Evolutionary conservation across 2,329 filamentous ascomycete species (phyloP).

Genomic region (Xylariomycetidae sp.): DNA sequence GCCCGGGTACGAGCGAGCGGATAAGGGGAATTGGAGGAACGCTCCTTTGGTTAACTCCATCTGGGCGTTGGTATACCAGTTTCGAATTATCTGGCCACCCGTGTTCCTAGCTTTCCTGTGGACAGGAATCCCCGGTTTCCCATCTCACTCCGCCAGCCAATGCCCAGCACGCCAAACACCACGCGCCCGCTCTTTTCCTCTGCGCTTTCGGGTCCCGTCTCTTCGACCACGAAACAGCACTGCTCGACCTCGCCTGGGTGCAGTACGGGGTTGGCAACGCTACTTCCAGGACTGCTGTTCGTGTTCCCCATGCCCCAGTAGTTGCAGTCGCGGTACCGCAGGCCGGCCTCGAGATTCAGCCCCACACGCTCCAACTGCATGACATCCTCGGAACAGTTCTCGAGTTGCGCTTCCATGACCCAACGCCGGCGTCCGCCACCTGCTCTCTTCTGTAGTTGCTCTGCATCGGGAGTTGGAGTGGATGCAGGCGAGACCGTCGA

Average conservation of each 20-base stretch:
- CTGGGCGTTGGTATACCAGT: no score
- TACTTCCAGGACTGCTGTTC: no score
- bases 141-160: conserved; percentile 86
- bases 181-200: conserved; percentile 54
- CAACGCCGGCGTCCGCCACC: conserved; percentile 39
- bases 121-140: conserved; percentile 82
- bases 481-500: conserved; percentile 16
- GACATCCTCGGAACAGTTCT: conserved; percentile 83
- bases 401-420: conserved; percentile 87
- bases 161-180: conserved; percentile 72
- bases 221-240: conserved; percentile 56
- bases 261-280: conserved; percentile 49
- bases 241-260: conserved; percentile 60
- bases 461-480: conserved; percentile 16
- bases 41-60: no score
- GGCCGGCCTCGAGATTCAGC: conserved; percentile 46
- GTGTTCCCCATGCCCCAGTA: conserved; percentile 38
- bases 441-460: neutral
- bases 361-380: conserved; percentile 68
- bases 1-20: no score
- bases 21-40: no score
- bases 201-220: conserved; percentile 33
- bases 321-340: conserved; percentile 50
- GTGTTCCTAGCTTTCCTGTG: conserved; percentile 71
- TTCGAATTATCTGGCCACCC: no score